Evolutionary conservation across 2,329 filamentous ascomycete species (phyloP).

Genomic region (Ilyonectria destructans): DNA sequence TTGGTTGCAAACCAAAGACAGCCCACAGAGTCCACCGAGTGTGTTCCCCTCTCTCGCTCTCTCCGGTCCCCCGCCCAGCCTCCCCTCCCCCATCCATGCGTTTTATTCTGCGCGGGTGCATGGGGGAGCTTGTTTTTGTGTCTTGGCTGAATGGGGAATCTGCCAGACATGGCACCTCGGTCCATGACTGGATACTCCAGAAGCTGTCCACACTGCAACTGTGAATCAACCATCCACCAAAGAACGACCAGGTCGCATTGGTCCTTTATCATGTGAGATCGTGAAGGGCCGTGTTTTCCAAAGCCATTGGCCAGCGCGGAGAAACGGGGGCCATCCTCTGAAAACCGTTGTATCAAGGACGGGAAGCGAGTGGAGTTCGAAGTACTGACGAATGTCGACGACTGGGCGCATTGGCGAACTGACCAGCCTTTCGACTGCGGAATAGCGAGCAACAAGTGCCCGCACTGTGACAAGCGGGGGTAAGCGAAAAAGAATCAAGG

Average conservation of each 20-base stretch:
- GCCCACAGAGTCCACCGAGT: not conserved
- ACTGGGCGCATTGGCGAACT: constrained; percentile 42
- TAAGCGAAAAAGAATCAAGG: constrained; percentile 39
- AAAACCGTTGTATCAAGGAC: constrained; percentile 38
- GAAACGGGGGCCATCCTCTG: constrained; percentile 30
- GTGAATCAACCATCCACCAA: constrained; percentile 42
- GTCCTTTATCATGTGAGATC: constrained; percentile 49
- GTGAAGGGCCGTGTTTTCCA: constrained; percentile 33
- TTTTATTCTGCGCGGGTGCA: constrained; percentile 20
- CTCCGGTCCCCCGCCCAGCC: constrained; percentile 36
- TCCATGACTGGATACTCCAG: constrained; percentile 32
- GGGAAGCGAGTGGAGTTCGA: constrained; percentile 31
- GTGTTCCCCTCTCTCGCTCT: constrained; percentile 29
- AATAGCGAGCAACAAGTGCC: constrained; percentile 28
- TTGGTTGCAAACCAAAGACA: constrained; percentile 24
- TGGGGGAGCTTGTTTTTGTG: constrained; percentile 13
- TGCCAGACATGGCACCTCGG: constrained; percentile 37
- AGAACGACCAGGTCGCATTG: constrained; percentile 48
- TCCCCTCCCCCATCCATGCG: constrained; percentile 31
- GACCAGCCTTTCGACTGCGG: constrained; percentile 31
- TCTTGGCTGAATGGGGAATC: constrained; percentile 33
- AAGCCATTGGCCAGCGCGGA: constrained; percentile 37
- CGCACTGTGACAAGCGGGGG: constrained; percentile 46
- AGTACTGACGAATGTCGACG: constrained; percentile 27
- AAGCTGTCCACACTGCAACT: constrained; percentile 35